Conservation (phyloP, 495 filamentous ascomycete species). For the Schizothecium vesticola region DNA sequence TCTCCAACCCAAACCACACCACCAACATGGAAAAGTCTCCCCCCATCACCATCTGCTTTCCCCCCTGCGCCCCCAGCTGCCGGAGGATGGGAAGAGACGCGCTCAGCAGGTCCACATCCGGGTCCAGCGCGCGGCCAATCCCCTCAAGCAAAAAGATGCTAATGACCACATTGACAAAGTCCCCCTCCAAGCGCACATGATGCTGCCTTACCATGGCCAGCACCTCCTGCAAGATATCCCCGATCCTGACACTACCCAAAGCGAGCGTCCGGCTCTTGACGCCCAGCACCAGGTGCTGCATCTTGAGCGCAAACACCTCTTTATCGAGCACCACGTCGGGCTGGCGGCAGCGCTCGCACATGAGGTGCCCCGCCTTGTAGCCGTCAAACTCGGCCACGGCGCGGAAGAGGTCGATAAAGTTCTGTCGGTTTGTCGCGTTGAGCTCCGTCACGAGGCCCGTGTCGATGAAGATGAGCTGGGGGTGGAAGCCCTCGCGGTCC, state of each 20-base stretch:
- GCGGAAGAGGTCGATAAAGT: constrained; percentile 95
- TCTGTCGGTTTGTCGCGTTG: constrained; percentile 75
- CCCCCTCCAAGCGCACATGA: constrained; percentile 92
- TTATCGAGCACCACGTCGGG: constrained; percentile 80
- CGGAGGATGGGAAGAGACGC: constrained; percentile 89
- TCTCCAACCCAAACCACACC: constrained; percentile 89
- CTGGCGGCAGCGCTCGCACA: constrained; percentile 91
- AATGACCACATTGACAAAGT: constrained; percentile 98
- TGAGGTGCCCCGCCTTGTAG: constrained; percentile 88
- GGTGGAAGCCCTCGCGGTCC: constrained; percentile 86
- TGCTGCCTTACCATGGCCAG: constrained; percentile 87
- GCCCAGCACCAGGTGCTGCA: constrained; percentile 89
- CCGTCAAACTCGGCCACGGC: constrained; percentile 96
- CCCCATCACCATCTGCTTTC: constrained; percentile 57
- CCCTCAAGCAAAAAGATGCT: constrained; percentile 91
- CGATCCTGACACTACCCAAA: constrained; percentile 91
- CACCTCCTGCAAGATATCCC: constrained; percentile 87
- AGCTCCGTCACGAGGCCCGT: constrained; percentile 94
- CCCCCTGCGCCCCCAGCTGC: constrained; percentile 74
- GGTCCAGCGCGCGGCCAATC: constrained; percentile 83
- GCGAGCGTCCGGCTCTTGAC: constrained; percentile 90
- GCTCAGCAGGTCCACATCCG: constrained; percentile 75
- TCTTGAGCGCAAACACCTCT: constrained; percentile 88
- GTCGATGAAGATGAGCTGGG: constrained; percentile 96
- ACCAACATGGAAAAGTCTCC: constrained; percentile 92